Base-by-base conservation (phyloP, 1,284 basidiomycete species). In the Salmacisia buchloeana region DNA sequence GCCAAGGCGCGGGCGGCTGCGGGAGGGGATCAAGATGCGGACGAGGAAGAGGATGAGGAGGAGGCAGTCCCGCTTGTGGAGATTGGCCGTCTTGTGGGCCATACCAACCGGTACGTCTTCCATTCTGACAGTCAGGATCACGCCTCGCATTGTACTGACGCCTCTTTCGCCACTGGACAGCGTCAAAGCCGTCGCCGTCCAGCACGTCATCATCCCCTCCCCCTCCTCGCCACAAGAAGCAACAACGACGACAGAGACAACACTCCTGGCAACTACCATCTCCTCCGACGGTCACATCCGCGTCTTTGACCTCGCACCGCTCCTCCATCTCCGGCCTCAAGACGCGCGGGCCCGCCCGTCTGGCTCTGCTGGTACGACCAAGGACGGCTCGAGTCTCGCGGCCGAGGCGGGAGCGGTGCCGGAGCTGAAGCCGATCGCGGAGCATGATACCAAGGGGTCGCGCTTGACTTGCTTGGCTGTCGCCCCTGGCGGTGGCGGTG, bases 221-320 rank as follows among this genome's bases (percentile, higher is more conserved):
- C 31, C 27, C 27, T 31, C 49, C 1, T 9, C 29, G 12, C 21
- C 49, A 31, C 18, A 18, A 1, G 2, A 15, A 18, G 23, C 41
- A 7, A n/a, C 41, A 49, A 49, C 45, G 34, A 36, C 46, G 60
- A 21, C 21, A 21, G n/a, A 56, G 35, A 33, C 52, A 56, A 58
- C 18, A 27, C 18, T 59, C 58, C 63, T 71, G 2, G 72, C 69
- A 13, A 59, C 68, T 31, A 78, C 75, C 21, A 74, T 78, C 65
- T 76, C 72, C n/a, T 78, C 77, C 0, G 77, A 79, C 60, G 77
- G 77, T 6, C 63, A 67, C 9, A 71, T 79, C 54, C 73, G 76
- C 36, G 69, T 74, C 10, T 79, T 76, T 46, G 70, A 77, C 56
- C 66, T 78, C 29, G 59, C 59, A 10, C 1, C 60, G 15, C 62